phyloP scores from a whole-genome alignment of 305 asterid species.

The Solanum chacoense region DNA sequence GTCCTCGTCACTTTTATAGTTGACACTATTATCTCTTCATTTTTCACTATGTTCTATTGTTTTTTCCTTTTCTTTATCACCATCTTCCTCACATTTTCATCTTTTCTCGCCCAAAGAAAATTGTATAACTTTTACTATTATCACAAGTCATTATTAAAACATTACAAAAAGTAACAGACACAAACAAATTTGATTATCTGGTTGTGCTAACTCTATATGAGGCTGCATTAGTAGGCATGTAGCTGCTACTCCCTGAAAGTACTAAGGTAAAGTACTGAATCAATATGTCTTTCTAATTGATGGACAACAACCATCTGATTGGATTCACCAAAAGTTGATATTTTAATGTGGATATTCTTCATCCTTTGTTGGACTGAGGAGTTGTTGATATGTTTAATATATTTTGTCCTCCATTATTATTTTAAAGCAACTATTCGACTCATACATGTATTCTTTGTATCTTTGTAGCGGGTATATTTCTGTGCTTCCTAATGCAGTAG shows the following conservation, averaged over 20 bases:
- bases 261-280: not conserved
- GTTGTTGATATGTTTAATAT: not conserved
- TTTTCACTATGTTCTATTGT: not conserved
- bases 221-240: not conserved
- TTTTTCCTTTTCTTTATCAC: not conserved
- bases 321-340: not conserved
- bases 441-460: not conserved
- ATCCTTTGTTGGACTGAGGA: not conserved
- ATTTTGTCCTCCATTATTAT: not conserved
- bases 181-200: not conserved
- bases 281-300: not conserved
- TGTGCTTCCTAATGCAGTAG: not conserved
- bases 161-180: not conserved
- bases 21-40: not conserved
- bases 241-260: not conserved
- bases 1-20: not conserved
- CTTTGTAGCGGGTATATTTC: not conserved
- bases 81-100: not conserved
- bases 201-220: not conserved
- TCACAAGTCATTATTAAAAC: not conserved
- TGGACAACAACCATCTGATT: not conserved
- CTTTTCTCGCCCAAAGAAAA: not conserved
- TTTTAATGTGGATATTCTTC: not conserved
- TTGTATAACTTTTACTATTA: not conserved
- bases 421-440: not conserved